Evolutionary conservation across 495 filamentous ascomycete genomes (phyloP).

Genomic region (Penicillium herquei): DNA sequence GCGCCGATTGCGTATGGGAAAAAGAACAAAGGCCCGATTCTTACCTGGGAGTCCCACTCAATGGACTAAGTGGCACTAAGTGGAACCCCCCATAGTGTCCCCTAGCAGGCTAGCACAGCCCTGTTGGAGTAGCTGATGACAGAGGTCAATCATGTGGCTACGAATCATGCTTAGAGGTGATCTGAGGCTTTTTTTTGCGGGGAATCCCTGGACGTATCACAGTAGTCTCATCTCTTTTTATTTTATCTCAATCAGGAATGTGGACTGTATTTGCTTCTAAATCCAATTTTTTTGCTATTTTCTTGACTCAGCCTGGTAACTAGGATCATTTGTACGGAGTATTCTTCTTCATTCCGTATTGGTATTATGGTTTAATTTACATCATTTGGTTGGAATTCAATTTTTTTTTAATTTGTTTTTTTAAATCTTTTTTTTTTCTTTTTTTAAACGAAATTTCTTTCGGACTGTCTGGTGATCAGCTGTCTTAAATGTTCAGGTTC

Average conservation of each 20-base stretch:
- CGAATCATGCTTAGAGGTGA: not conserved
- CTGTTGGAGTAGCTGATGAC: slow-evolving; percentile 9
- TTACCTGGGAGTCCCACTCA: slow-evolving; percentile 1
- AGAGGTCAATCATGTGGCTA: slow-evolving; percentile 19
- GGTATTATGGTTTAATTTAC: not conserved
- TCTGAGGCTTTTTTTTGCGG: slow-evolving; percentile 23
- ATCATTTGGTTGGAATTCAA: no score
- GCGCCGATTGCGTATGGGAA: slow-evolving; percentile 8
- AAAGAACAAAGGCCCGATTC: not conserved
- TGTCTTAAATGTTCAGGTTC: not conserved
- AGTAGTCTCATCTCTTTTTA: slow-evolving; percentile 13
- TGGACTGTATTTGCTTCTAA: slow-evolving; percentile 19
- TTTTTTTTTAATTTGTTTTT: slow-evolving; percentile 1
- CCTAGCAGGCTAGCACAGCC: slow-evolving; percentile 3
- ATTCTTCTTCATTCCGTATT: not conserved
- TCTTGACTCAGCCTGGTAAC: slow-evolving; percentile 3
- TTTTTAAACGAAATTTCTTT: not conserved
- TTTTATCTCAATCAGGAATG: slow-evolving; percentile 22
- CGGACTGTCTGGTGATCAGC: slow-evolving; percentile 18
- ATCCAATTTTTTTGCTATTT: slow-evolving; percentile 12
- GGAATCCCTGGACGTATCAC: slow-evolving; percentile 36
- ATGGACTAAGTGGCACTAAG: slow-evolving; percentile 7
- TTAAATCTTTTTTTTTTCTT: not conserved
- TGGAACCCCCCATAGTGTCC: not conserved
- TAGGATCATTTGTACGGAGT: slow-evolving; percentile 6